Conservation (phyloP, 352 stramenopile genomes). For the Globisporangium splendens region DNA sequence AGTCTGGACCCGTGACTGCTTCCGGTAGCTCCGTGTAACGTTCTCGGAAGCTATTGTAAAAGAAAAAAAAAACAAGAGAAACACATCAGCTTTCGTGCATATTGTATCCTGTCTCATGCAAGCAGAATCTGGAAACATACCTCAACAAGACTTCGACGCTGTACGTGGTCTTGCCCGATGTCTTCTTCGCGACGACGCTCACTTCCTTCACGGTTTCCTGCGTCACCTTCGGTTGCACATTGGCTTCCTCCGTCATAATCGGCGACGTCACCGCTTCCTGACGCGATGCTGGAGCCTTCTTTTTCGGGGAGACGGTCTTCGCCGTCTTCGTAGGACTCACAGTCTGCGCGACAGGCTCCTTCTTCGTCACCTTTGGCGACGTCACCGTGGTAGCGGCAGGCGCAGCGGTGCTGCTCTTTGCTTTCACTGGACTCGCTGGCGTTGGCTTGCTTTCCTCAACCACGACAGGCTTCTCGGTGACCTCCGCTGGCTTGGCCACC, state of each 20-base stretch:
- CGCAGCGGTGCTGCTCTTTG: neutral
- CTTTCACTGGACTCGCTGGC: conserved; percentile 12
- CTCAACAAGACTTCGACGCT: conserved; percentile 55
- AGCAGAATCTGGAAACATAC: conserved; percentile 13
- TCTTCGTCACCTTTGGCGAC: conserved; percentile 6
- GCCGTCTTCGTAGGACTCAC: conserved; percentile 6
- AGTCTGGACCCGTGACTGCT: conserved; percentile 29
- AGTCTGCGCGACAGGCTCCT: neutral
- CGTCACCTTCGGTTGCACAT: conserved; percentile 4
- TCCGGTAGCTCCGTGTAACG: conserved; percentile 49
- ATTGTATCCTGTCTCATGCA: neutral
- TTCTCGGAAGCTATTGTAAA: conserved; percentile 39
- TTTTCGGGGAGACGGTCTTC: conserved; percentile 18
- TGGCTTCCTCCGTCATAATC: conserved; percentile 7
- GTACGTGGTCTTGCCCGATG: conserved; percentile 48
- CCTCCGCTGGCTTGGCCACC: conserved; percentile 6
- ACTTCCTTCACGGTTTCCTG: conserved; percentile 22
- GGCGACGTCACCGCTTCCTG: conserved; percentile 7
- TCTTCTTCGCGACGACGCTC: conserved; percentile 28
- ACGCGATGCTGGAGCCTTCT: conserved; percentile 7
- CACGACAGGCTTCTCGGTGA: no score
- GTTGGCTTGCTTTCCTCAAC: conserved; percentile 12
- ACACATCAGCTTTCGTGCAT: neutral
- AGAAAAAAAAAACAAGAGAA: conserved; percentile 2
- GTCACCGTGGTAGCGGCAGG: neutral